A percentile compares a stretch with the other conserved stretches of the same genome.
phyloP scores from a whole-genome alignment of 768 basidiomycete genomes.

The Cystofilobasidium macerans region DNA sequence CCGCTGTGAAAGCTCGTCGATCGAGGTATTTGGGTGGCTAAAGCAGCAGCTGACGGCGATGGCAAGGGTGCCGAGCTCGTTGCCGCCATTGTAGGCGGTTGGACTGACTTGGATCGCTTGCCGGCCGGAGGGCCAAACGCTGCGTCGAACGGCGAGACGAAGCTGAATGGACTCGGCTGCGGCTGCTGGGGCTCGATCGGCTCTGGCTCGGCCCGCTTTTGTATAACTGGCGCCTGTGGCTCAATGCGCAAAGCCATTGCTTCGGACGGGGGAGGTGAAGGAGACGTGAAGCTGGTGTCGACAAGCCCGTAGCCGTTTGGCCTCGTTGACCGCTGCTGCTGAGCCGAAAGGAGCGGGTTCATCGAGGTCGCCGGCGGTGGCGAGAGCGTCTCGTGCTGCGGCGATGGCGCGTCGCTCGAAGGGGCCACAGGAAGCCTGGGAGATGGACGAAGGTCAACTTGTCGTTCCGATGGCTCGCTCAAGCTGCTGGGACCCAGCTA shows the following conservation, averaged over 20 bases:
- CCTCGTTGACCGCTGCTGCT: background rate
- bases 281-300: background rate
- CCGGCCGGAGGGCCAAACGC: conserved; percentile 1
- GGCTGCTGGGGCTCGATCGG: background rate
- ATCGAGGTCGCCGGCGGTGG: background rate
- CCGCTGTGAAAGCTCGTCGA: conserved; percentile 5
- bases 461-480: no score
- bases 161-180: conserved; percentile 3
- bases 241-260: background rate
- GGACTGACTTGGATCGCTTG: conserved; percentile 19
- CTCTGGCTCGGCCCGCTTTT: background rate
- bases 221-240: background rate
- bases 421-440: background rate
- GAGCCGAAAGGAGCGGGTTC: conserved; percentile 8
- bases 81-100: background rate
- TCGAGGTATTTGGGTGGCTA: background rate
- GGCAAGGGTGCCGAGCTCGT: background rate
- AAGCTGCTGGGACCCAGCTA: no score
- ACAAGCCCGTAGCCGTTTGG: background rate
- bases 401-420: background rate
- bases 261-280: conserved; percentile 5
- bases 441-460: background rate
- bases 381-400: background rate
- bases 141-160: conserved; percentile 21
- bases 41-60: background rate